phyloP scores from a whole-genome alignment of 352 stramenopile genomes.

The Phytophthora capsici region DNA sequence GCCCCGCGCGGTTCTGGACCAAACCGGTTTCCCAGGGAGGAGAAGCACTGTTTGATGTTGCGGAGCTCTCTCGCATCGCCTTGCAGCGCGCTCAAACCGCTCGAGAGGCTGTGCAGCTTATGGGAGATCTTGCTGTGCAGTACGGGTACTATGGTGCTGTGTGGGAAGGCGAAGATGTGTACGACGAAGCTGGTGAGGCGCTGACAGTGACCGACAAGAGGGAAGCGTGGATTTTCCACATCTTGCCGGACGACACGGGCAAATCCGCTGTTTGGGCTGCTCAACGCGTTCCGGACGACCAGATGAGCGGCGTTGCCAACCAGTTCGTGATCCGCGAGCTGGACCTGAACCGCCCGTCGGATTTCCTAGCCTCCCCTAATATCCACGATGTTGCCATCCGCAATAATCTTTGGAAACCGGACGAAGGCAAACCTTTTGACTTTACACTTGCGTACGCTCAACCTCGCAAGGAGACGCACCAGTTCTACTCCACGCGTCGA shows the following conservation, averaged over 20 bases:
- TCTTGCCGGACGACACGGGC: slow-evolving; percentile 93
- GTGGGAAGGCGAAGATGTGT: slow-evolving; percentile 70
- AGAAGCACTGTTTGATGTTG: slow-evolving; percentile 90
- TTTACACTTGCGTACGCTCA: slow-evolving; percentile 90
- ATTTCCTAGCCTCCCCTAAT: slow-evolving; percentile 92
- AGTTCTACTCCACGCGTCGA: slow-evolving; percentile 89
- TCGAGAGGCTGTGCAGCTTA: slow-evolving; percentile 86
- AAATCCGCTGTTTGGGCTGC: slow-evolving; percentile 93
- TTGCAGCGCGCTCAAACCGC: slow-evolving; percentile 86
- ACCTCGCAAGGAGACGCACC: slow-evolving; percentile 56
- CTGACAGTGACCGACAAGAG: slow-evolving; percentile 91
- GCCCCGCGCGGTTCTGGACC: slow-evolving; percentile 64
- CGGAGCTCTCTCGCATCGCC: slow-evolving; percentile 88
- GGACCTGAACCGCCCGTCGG: slow-evolving; percentile 69
- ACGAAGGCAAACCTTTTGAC: slow-evolving; percentile 76
- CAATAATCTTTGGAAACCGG: slow-evolving; percentile 77
- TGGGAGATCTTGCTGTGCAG: slow-evolving; percentile 93
- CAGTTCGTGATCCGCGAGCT: slow-evolving; percentile 95
- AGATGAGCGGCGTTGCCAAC: slow-evolving; percentile 91
- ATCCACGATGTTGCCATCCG: slow-evolving; percentile 88
- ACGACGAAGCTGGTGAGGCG: slow-evolving; percentile 87
- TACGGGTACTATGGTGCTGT: slow-evolving; percentile 94
- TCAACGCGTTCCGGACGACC: slow-evolving; percentile 89
- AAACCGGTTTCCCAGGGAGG: slow-evolving; percentile 73
- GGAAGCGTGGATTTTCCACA: slow-evolving; percentile 97